A percentile compares a stretch with the other conserved stretches of the same genome.
phyloP scores from a whole-genome alignment of 2,329 filamentous ascomycete genomes.

The Colletotrichum tabaci region DNA sequence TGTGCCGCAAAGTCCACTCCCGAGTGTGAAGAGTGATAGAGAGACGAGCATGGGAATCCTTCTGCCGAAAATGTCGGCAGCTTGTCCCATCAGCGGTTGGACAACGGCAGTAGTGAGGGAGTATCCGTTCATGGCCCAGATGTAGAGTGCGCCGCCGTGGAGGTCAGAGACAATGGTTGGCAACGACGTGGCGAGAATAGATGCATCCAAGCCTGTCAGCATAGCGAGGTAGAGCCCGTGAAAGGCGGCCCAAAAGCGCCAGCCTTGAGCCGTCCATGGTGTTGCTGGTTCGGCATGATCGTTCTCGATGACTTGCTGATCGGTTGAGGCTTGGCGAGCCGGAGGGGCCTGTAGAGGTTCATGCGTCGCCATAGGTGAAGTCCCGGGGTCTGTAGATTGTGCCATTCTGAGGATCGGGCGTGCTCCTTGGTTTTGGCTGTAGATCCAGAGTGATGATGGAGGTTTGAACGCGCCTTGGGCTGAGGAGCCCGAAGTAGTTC shows the following conservation, averaged over 20 bases:
- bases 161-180: slow-evolving; percentile 46
- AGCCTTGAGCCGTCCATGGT: not conserved
- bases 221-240: slow-evolving; percentile 41
- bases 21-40: slow-evolving; percentile 45
- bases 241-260: slow-evolving; percentile 45
- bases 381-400: too few relatives aligned
- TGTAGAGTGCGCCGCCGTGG: slow-evolving; percentile 42
- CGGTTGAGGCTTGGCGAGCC: too few relatives aligned
- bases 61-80: slow-evolving; percentile 47
- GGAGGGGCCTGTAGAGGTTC: too few relatives aligned
- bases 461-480: too few relatives aligned
- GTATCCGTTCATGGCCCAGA: slow-evolving; percentile 44
- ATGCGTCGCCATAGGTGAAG: too few relatives aligned
- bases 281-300: too few relatives aligned
- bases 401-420: too few relatives aligned
- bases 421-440: too few relatives aligned
- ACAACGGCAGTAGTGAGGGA: slow-evolving; percentile 43
- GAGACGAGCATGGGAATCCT: slow-evolving; percentile 42
- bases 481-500: too few relatives aligned
- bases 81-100: slow-evolving; percentile 46
- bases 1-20: slow-evolving; percentile 44
- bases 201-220: slow-evolving; percentile 46
- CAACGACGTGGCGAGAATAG: slow-evolving; percentile 51
- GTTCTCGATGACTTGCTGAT: too few relatives aligned
- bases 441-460: too few relatives aligned